Conservation (phyloP, 768 basidiomycete genomes). For the Tricholoma bakamatsutake region DNA sequence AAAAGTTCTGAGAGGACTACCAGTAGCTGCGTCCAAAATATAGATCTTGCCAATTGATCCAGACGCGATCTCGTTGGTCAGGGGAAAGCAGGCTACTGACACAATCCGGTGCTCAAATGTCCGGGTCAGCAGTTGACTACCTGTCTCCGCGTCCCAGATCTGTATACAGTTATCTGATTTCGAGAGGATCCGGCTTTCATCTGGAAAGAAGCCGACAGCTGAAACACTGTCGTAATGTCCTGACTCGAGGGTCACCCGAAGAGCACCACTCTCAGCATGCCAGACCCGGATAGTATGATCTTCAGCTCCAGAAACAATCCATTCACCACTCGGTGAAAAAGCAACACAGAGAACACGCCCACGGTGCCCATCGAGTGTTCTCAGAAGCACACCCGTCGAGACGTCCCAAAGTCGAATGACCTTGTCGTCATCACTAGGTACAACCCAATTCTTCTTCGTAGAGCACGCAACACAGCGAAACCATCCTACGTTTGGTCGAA, state of each 20-base stretch:
- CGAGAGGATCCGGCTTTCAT: background rate
- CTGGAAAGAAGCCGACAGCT: background rate
- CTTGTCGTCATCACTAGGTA: background rate
- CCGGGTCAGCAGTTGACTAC: background rate
- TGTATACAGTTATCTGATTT: background rate
- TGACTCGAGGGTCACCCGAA: background rate
- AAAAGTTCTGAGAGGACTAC: background rate
- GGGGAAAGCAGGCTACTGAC: background rate
- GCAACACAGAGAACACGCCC: background rate
- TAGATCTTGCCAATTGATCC: background rate
- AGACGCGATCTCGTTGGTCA: background rate
- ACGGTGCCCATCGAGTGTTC: background rate
- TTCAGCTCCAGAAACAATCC: background rate
- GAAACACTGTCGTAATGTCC: background rate
- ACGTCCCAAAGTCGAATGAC: background rate
- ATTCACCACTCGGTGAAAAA: background rate
- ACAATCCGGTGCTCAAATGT: background rate
- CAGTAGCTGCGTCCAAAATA: too few relatives aligned
- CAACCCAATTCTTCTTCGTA: background rate
- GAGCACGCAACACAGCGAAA: background rate
- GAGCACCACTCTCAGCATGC: background rate
- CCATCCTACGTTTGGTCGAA: background rate
- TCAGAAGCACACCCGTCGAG: background rate
- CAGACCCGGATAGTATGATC: background rate
- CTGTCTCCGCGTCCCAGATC: background rate